phyloP scores from a whole-genome alignment of 2,329 filamentous ascomycete species.

The Stagonosporopsis tanaceti region DNA sequence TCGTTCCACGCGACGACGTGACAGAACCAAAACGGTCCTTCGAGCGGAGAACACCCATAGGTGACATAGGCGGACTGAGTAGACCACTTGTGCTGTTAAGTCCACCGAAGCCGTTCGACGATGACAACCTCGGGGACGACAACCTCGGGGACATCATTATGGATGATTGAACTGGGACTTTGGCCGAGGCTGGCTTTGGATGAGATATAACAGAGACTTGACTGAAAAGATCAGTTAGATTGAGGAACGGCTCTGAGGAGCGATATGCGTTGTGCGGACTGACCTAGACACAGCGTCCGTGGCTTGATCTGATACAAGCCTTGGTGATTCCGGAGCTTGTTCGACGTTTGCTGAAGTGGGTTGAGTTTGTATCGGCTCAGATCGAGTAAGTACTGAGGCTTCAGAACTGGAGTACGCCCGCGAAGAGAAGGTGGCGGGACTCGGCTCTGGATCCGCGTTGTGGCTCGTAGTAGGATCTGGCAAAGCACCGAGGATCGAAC shows the following conservation, averaged over 20 bases:
- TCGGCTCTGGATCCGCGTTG: neutral
- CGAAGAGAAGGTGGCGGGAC: neutral
- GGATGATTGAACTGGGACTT: neutral
- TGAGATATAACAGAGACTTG: slow-evolving; percentile 17
- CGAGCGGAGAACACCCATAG: slow-evolving; percentile 23
- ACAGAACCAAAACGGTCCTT: slow-evolving; percentile 31
- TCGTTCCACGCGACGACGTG: slow-evolving; percentile 31
- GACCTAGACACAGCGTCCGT: neutral
- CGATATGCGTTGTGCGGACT: neutral
- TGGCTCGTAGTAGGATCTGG: neutral
- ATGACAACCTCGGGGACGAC: slow-evolving; percentile 20
- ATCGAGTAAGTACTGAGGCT: neutral
- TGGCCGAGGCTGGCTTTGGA: neutral
- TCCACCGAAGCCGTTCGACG: slow-evolving; percentile 11
- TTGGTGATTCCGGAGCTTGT: neutral
- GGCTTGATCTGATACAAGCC: no score
- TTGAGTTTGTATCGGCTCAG: neutral
- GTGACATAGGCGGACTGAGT: slow-evolving; percentile 32
- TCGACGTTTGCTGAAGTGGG: neutral
- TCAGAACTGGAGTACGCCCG: neutral
- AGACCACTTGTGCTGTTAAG: slow-evolving; percentile 24
- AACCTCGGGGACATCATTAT: slow-evolving; percentile 20
- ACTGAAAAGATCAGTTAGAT: slow-evolving; percentile 12
- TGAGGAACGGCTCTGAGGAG: slow-evolving; percentile 8
- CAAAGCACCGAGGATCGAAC: neutral